A percentile compares a stretch with the other conserved stretches of the same genome.
phyloP scores from a whole-genome alignment of 345 rosid species.

The Acer campestre region DNA sequence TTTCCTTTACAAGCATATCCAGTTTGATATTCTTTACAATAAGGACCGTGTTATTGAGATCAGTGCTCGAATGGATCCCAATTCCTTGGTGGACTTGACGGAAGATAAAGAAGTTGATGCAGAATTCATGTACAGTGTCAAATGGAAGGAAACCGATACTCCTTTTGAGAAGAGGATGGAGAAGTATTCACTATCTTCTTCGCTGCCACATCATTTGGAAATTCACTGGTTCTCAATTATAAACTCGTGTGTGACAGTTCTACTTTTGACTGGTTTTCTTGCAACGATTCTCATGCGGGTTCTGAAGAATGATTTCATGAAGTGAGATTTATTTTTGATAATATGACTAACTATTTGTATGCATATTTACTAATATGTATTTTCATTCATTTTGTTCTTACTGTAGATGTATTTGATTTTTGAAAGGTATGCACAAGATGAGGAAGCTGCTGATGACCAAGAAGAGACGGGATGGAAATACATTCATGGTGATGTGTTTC shows the following conservation, averaged over 20 bases:
- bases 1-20: conserved; percentile 74
- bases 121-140: conserved; percentile 81
- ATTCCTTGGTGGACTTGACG: conserved; percentile 66
- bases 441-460: conserved; percentile 86
- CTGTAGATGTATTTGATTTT: not conserved
- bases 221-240: conserved; percentile 95
- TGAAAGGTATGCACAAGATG: conserved; percentile 78
- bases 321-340: conserved; percentile 46
- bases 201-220: conserved; percentile 88
- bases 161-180: conserved; percentile 93
- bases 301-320: conserved; percentile 85
- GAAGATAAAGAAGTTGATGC: conserved; percentile 80
- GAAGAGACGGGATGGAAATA: conserved; percentile 96
- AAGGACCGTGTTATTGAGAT: conserved; percentile 81
- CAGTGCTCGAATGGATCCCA: conserved; percentile 69
- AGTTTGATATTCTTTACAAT: conserved; percentile 70
- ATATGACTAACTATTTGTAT: not conserved
- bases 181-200: conserved; percentile 78
- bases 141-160: conserved; percentile 86
- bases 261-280: conserved; percentile 86
- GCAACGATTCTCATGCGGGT: conserved; percentile 94
- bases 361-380: not conserved
- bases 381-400: not conserved
- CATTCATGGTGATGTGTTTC: conserved; percentile 83
- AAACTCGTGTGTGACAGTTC: conserved; percentile 89